A percentile compares a stretch with the other conserved stretches of the same genome.
Conservation (phyloP, 2,329 filamentous ascomycete species). For the Arthrobotrys sinensis region DNA sequence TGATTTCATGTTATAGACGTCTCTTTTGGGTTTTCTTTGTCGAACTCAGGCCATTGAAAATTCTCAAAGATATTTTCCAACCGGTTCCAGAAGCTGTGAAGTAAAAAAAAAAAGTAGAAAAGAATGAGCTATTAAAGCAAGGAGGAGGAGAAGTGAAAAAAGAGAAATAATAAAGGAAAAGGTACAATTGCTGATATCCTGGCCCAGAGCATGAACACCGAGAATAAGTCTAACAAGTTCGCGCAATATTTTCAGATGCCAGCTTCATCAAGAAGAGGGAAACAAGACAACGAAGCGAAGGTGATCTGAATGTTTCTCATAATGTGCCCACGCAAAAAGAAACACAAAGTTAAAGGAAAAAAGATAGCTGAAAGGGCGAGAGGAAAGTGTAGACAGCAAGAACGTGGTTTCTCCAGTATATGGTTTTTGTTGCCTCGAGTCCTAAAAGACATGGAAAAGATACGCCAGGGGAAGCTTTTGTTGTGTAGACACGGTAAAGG, state of each 20-base stretch:
- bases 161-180: slow-evolving; percentile 40
- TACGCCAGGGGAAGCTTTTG: slow-evolving; percentile 53
- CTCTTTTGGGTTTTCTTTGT: slow-evolving; percentile 30
- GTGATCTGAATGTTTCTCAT: slow-evolving; percentile 59
- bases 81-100: slow-evolving; percentile 38
- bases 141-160: slow-evolving; percentile 43
- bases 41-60: slow-evolving; percentile 58
- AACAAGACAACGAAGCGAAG: slow-evolving; percentile 59
- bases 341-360: slow-evolving; percentile 35
- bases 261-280: slow-evolving; percentile 62
- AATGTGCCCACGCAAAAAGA: slow-evolving; percentile 58
- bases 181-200: slow-evolving; percentile 61
- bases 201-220: slow-evolving; percentile 62
- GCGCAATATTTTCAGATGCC: slow-evolving; percentile 62
- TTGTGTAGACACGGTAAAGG: slow-evolving; percentile 46
- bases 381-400: slow-evolving; percentile 29
- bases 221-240: slow-evolving; percentile 62
- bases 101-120: slow-evolving; percentile 25
- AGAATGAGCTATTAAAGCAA: slow-evolving; percentile 59
- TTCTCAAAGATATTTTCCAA: slow-evolving; percentile 55
- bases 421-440: slow-evolving; percentile 47
- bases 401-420: slow-evolving; percentile 53
- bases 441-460: slow-evolving; percentile 56
- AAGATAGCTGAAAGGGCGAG: slow-evolving; percentile 33
- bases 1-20: slow-evolving; percentile 38